Evolutionary conservation across 345 rosid species (phyloP), one percentile per base, ranked within the genome.

Genomic region (Syzygium aqueum): DNA sequence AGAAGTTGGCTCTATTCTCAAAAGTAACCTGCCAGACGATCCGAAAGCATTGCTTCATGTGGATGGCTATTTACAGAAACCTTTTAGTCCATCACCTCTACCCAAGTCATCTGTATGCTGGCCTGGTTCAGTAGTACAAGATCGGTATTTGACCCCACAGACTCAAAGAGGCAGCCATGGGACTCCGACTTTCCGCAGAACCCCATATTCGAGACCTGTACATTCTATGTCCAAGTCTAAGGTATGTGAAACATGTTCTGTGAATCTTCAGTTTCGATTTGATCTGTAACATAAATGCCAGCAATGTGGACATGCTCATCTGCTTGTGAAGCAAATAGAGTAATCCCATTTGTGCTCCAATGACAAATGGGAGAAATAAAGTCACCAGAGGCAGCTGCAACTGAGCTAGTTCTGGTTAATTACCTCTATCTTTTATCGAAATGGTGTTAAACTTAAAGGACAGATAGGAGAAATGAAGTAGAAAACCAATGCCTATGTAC

Each of bases 41-140:
- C 93, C 89, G 83, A 93, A 89, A 77, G 84, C 86, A 27, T 86
- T 86, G 87, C 59, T 88, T 40, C 86, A 65, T 15, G 86, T 83
- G 54, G 92, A 92, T 85, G 92, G 88, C 84, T 86, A 87, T 91
- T 91, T 90, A 85, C 87, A 87, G 54, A 93, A 94, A 84, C 89
- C 94, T 77, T 91, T 85, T 85, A 52, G 87, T 78, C 89, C 94
- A 88, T 92, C 95, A 87, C 91, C 95, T 82, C 92, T 91, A 30
- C 93, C 91, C 11, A 94, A 92, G 90, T 89, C 98, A 56, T 92
- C 94, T 37, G 84, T 92, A 77, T 87, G 95, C 88, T 97, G 99
- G 99, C 99, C 99, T n/a, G 99, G 98, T 91, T 93, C 98, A 82
- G 89, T 89, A 90, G 91, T 93, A 87, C 93, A 88, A 84, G 96